These are phyloP conservation scores for Scheffersomyces coipomensis DNA, from an alignment of 805 yeast species.

Conservation along the genomic window DNA sequence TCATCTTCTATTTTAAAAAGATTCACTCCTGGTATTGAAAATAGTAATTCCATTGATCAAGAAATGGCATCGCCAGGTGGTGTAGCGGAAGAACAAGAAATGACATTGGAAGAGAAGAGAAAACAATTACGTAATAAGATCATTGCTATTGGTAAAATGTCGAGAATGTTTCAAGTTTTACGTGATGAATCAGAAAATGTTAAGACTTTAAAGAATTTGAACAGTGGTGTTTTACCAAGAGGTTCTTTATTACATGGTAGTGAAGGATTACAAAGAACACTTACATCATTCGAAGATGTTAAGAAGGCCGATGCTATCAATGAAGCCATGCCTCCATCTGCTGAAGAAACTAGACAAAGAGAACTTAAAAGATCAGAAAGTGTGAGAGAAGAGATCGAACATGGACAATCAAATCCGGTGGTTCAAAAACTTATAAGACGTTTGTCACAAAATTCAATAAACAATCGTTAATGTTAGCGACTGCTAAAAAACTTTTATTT, in stretches of 20 bases:
- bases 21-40: too few species aligned
- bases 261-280: slow-evolving; percentile 70
- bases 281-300: slow-evolving; percentile 80
- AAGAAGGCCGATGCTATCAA: slow-evolving; percentile 73
- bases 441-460: slow-evolving; percentile 20
- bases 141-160: slow-evolving; percentile 92
- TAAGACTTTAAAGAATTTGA: slow-evolving; percentile 67
- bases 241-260: slow-evolving; percentile 83
- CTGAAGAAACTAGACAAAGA: slow-evolving; percentile 49
- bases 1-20: slow-evolving; percentile 10
- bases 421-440: slow-evolving; percentile 38
- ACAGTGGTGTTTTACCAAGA: slow-evolving; percentile 79
- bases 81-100: slow-evolving; percentile 18
- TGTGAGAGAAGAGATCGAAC: slow-evolving; percentile 34
- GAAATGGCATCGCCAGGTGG: slow-evolving; percentile 13
- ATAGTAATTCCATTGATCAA: slow-evolving; percentile 6
- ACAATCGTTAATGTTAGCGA: too few species aligned
- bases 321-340: slow-evolving; percentile 85
- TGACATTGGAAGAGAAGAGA: slow-evolving; percentile 31
- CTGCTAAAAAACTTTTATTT: too few species aligned
- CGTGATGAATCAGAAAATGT: slow-evolving; percentile 88
- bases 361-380: slow-evolving; percentile 47
- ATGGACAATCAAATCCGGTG: slow-evolving; percentile 30
- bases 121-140: slow-evolving; percentile 79
- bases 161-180: slow-evolving; percentile 85